phyloP scores from a whole-genome alignment of 164 flowering plant species.

The Warburgia ugandensis region DNA sequence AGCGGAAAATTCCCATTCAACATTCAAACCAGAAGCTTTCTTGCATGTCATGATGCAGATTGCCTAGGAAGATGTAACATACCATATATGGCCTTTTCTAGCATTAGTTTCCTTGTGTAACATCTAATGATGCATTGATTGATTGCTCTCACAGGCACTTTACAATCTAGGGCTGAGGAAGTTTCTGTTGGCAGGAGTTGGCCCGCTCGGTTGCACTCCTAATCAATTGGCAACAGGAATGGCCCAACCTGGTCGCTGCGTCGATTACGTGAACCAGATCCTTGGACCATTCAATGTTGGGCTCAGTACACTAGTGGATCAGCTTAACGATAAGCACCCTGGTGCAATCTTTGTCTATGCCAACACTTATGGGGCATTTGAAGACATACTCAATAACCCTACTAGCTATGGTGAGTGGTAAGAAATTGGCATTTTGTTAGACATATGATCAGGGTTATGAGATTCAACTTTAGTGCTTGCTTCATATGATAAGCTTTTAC shows the following conservation, averaged over 20 bases:
- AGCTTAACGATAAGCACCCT: constrained; percentile 42
- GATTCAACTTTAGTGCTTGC: too few relatives aligned
- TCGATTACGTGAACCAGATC: constrained; percentile 53
- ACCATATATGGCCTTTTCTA: too few relatives aligned
- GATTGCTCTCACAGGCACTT: constrained; percentile 71
- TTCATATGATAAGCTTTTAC: too few relatives aligned
- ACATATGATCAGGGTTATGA: too few relatives aligned
- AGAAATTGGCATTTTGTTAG: too few relatives aligned
- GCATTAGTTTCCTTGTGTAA: too few relatives aligned
- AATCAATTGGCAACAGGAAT: constrained; percentile 45
- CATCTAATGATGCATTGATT: too few relatives aligned
- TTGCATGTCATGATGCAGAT: too few relatives aligned
- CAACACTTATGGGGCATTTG: constrained; percentile 48
- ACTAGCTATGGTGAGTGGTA: constrained; percentile 44
- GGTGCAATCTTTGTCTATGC: constrained; percentile 50
- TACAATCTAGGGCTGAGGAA: constrained; percentile 66
- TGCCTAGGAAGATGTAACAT: too few relatives aligned
- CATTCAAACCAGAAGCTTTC: too few relatives aligned
- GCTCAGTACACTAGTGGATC: constrained; percentile 41
- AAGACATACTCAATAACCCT: constrained; percentile 65
- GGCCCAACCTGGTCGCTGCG: constrained; percentile 47
- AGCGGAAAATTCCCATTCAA: too few relatives aligned
- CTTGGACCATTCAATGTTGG: constrained; percentile 55
- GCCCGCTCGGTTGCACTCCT: constrained; percentile 78
- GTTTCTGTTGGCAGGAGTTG: constrained; percentile 60